phyloP scores from a whole-genome alignment of 2,329 filamentous ascomycete genomes.

The Fusarium sp. region DNA sequence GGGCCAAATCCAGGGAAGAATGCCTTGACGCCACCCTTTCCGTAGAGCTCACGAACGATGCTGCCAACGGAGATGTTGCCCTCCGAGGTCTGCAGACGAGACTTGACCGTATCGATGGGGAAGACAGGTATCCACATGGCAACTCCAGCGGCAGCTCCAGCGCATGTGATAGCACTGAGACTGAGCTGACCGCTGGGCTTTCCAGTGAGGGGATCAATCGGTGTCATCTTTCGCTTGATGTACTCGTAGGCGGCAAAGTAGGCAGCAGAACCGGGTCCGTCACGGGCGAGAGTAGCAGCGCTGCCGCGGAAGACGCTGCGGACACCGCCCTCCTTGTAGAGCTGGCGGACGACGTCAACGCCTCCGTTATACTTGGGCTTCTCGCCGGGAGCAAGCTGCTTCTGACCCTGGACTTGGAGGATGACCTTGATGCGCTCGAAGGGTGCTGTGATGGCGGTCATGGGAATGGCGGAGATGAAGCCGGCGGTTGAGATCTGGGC shows the following conservation, averaged over 20 bases:
- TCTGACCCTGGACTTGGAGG: constrained; percentile 95
- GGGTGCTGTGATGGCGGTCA: constrained; percentile 97
- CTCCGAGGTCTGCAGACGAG: constrained; percentile 88
- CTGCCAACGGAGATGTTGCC: constrained; percentile 83
- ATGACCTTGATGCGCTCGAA: constrained; percentile 99
- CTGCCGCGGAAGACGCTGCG: constrained; percentile 93
- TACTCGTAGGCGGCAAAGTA: constrained; percentile 99
- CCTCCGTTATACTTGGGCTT: constrained; percentile 92
- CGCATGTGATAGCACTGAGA: constrained; percentile 82
- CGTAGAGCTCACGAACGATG: constrained; percentile 85
- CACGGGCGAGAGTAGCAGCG: constrained; percentile 89
- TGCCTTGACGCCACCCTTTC: constrained; percentile 82
- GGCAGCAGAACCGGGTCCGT: constrained; percentile 90
- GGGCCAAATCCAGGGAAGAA: constrained; percentile 98
- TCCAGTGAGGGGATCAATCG: constrained; percentile 78
- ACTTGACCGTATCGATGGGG: constrained; percentile 97
- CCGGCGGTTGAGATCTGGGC: constrained; percentile 90
- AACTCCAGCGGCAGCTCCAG: constrained; percentile 89
- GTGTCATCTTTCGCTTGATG: constrained; percentile 88
- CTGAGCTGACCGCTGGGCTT: constrained; percentile 81
- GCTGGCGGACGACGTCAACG: constrained; percentile 88
- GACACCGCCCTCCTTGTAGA: constrained; percentile 91
- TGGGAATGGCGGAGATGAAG: constrained; percentile 97
- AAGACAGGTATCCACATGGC: constrained; percentile 99
- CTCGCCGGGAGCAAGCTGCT: constrained; percentile 86